Base-by-base conservation (phyloP, 208 protist genomes). In the Leishmania major region DNA sequence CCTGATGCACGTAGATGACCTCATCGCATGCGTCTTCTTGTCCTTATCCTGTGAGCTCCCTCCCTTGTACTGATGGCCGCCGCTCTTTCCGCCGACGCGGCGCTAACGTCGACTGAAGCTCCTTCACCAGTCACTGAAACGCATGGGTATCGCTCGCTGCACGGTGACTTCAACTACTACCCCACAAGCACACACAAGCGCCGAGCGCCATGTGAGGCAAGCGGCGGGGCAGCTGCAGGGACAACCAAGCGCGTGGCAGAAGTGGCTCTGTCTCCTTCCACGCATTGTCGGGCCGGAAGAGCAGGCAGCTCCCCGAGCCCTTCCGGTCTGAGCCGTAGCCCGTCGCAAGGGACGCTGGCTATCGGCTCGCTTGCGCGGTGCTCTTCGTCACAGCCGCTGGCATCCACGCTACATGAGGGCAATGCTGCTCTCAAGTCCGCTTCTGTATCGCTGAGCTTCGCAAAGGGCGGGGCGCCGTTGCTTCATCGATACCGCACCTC, bases 161-260 rank as follows among this genome's bases (percentile, higher is more conserved):
- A 83, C 62, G 89, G 86, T 43, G 87, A 82, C 10, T 84, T 81
- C 73, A 90, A 79, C 60, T 89, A 87, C 76, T 91, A 92, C 57
- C 87, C 91, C 51, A 90, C 89, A 25, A 90, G 59, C 28, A 73
- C 86, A 35, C 89, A 90, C 75, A 89, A 90, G 66, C 87, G 85
- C 15, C 66, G 47, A 28, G 77, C 55, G 4, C 37, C 25, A 7
- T 10, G 25, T 25, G 66, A 59, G 5, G 51, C n/a, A 0, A 57
- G 66, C 40, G 45, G 49, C 40, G 47, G 59, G 3, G 57, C 17
- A 17, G 64, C 0, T 31, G 10, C 57, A n/a, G 62, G n/a, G 11
- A 35, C 19, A 62, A 35, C 22, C 4, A 25, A n/a, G 2, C 49
- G 53, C 19, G 47, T 11, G 4, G 64, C 17, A 19, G 31, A 69